Base-by-base conservation (phyloP, 225 moss, liverwort and hornwort species). In the Straminergon stramineum region DNA sequence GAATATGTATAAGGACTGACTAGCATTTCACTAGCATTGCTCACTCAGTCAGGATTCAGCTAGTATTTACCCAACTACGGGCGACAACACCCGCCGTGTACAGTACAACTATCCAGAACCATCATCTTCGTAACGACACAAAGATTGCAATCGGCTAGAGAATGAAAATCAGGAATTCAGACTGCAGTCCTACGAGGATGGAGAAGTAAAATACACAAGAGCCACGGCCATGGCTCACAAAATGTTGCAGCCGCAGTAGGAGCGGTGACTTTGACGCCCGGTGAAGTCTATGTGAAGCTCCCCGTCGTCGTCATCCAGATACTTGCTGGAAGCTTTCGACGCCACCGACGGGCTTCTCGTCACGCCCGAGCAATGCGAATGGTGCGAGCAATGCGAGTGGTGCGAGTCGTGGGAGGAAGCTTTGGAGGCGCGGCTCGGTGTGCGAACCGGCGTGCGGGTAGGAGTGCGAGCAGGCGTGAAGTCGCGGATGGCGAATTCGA, bases 171-270 rank as follows among this genome's bases (percentile, higher is more conserved):
- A 53, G 34, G 71, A 27, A 18, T 85, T 52, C 39, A 23, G n/a
- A 43, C 6, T 57, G 55, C 9, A 81, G 39, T n/a, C 20, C 63
- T 63, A 82, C 81, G 30, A 88, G 58, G 58, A 39, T 39, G 34
- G 75, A 75, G 31, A 28, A 57, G 52, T 90, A 77, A 65, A 85
- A 28, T 92, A 86, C 82, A 92, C 56, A 83, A 48, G 88, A 18
- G 75, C 84, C 84, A 70, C 63, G 87, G 58, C 81, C n/a, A 55
- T 27, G 32, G 60, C 79, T 89, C 92, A 92, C 87, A 92, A 74
- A 64, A 92, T 89, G 81, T 81, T 92, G 92, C 92, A 92, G 48
- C 92, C 85, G 89, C 92, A 92, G 87, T 91, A 89, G 81, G 91
- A 87, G 22, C 90, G 91, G 51, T 89, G 89, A 39, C 65, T 84